Base-by-base conservation (phyloP, 306 rosid species). In the Myrica gale region DNA sequence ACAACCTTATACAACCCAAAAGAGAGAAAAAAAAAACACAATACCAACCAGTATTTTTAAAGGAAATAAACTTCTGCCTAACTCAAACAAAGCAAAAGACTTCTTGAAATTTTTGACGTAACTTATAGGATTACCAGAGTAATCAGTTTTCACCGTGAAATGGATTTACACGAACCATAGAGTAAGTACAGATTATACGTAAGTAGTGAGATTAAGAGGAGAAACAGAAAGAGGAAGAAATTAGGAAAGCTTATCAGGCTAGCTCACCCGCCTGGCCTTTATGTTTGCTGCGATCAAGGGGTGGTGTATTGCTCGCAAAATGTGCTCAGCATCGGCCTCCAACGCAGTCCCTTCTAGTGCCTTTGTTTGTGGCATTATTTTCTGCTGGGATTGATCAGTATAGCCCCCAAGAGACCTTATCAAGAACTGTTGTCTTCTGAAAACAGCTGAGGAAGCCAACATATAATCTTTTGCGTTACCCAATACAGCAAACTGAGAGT, bases 231-330 rank as follows among this genome's bases (percentile, higher is more conserved):
- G 46, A 8, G 68, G 23, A 68, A 69, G 45, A 45, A 72, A 82
- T 52, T 62, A 73, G 32, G 56, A 48, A 17, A n/a, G 43, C 19
- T 53, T 20, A 43, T 52, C 51, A 4, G 57, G 20, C 58, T 60
- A 67, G 66, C 80, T 71, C 81, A 93, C 98, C 98, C 74, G 96
- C 96, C 74, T 91, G 93, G 76, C 98, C 97, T 87, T 93, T 93
- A 78, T 93, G 86, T 72, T 85, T 93, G 58, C 77, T 80, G 26
- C 72, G 79, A 83, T 91, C 93, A 85, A 93, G 89, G 61, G 76
- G 57, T 37, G 93, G 98, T 52, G 93, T 93, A 83, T 89, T 70
- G 89, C 87, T 72, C 88, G 52, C 67, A 91, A 47, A 80, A 89
- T 79, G 68, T 57, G 79, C 82, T 87, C 97, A 74, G 88, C 87